phyloP scores from a whole-genome alignment of 176 grass and related monocot genomes.

The Eragrostis nindensis region DNA sequence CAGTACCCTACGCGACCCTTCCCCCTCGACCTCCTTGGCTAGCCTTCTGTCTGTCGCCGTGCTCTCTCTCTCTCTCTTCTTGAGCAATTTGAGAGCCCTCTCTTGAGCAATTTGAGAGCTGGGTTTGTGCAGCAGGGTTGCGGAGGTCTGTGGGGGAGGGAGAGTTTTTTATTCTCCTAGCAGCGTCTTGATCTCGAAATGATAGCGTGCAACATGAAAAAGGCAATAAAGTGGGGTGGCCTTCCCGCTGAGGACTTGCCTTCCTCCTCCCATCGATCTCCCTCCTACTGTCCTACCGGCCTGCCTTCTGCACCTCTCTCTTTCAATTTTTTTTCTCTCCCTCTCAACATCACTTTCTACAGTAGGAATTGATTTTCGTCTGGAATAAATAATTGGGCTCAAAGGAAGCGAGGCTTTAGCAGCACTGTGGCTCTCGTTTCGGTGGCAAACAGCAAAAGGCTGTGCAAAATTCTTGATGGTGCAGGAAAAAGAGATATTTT shows the following conservation, averaged over 20 bases:
- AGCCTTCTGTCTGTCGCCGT: slow-evolving; percentile 11
- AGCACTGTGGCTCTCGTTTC: slow-evolving; percentile 33
- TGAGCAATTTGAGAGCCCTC: too few species aligned
- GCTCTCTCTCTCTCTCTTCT: slow-evolving; percentile 6
- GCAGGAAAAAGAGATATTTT: slow-evolving; percentile 30
- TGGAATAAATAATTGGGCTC: background rate
- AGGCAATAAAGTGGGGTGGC: slow-evolving; percentile 77
- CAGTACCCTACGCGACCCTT: too few species aligned
- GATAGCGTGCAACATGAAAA: slow-evolving; percentile 99
- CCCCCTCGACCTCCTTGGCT: slow-evolving; percentile 1
- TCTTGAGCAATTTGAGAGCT: too few species aligned
- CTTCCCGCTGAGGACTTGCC: slow-evolving; percentile 47
- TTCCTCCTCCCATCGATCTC: background rate
- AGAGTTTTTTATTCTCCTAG: slow-evolving; percentile 64
- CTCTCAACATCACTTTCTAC: slow-evolving; percentile 21
- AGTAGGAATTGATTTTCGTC: background rate
- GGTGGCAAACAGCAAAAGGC: slow-evolving; percentile 32
- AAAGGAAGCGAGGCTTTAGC: background rate
- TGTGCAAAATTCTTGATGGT: slow-evolving; percentile 45
- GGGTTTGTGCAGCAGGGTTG: slow-evolving; percentile 14
- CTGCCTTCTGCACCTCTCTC: background rate
- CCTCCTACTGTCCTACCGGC: background rate
- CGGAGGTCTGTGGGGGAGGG: slow-evolving; percentile 15
- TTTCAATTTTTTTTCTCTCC: background rate
- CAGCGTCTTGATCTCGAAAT: slow-evolving; percentile 65